Percentiles rank a stretch among this genome's conserved stretches.
Evolutionary conservation across 1,139 yeast genomes (phyloP).

Genomic region (Pichia sp.): DNA sequence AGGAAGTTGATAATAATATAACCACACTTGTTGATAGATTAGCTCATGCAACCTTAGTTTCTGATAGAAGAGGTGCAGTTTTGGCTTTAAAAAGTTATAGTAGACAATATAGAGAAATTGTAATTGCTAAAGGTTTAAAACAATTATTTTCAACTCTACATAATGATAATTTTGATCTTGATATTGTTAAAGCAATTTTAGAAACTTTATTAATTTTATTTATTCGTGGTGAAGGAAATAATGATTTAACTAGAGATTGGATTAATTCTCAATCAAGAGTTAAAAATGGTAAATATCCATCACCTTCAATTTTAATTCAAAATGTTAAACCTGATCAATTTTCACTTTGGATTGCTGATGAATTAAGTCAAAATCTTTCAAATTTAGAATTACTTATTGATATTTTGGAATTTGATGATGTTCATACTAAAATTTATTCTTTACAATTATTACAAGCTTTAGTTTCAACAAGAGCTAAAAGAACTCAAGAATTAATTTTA

Average conservation of each 20-base stretch:
- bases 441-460: slow-evolving; percentile 82
- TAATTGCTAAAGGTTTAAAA: slow-evolving; percentile 81
- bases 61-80: slow-evolving; percentile 89
- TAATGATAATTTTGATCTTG: slow-evolving; percentile 62
- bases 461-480: slow-evolving; percentile 65
- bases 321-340: slow-evolving; percentile 66
- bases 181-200: slow-evolving; percentile 71
- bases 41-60: slow-evolving; percentile 71
- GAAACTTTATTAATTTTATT: slow-evolving; percentile 83
- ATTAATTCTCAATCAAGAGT: slow-evolving; percentile 68
- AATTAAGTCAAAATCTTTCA: slow-evolving; percentile 65
- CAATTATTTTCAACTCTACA: slow-evolving; percentile 61
- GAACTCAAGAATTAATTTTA: slow-evolving; percentile 70
- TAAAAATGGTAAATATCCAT: slow-evolving; percentile 79
- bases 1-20: slow-evolving; percentile 74
- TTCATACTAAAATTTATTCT: slow-evolving; percentile 73
- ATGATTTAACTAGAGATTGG: slow-evolving; percentile 60
- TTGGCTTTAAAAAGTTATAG: slow-evolving; percentile 86
- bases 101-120: slow-evolving; percentile 82
- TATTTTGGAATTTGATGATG: slow-evolving; percentile 52
- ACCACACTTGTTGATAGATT: slow-evolving; percentile 84
- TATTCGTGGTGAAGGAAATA: slow-evolving; percentile 48
- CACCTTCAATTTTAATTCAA: slow-evolving; percentile 62
- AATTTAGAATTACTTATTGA: slow-evolving; percentile 41
- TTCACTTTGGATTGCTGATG: slow-evolving; percentile 94